Conservation (phyloP, 768 basidiomycete species). For the Cystofilobasidium capitatum region DNA sequence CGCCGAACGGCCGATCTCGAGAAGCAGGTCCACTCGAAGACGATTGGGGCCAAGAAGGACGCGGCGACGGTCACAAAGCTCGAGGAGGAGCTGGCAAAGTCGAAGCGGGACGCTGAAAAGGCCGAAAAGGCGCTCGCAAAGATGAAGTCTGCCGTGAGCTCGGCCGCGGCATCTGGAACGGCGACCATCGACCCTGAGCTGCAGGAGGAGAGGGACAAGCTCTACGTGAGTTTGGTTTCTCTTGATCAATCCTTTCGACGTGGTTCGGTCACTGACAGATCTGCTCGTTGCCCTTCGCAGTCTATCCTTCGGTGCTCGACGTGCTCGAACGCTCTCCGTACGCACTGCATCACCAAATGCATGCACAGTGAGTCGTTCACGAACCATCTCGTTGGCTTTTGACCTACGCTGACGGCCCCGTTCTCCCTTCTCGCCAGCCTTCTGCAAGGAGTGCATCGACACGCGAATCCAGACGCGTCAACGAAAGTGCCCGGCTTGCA, state of each 20-base stretch:
- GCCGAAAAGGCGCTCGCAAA: slow-evolving; percentile 37
- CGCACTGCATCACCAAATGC: slow-evolving; percentile 74
- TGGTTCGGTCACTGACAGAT: background rate
- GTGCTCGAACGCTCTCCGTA: slow-evolving; percentile 66
- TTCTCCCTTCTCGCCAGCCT: slow-evolving; percentile 47
- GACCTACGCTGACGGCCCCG: slow-evolving; percentile 46
- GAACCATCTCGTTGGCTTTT: background rate
- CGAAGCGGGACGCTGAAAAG: slow-evolving; percentile 34
- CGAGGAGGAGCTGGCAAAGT: slow-evolving; percentile 38
- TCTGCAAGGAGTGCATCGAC: slow-evolving; percentile 61
- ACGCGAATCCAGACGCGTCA: slow-evolving; percentile 79
- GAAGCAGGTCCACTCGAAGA: background rate
- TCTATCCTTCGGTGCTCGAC: slow-evolving; percentile 78
- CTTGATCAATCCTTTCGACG: background rate
- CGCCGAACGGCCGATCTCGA: slow-evolving; percentile 32
- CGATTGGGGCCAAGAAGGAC: slow-evolving; percentile 33
- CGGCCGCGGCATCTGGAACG: slow-evolving; percentile 28
- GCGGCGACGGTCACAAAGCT: slow-evolving; percentile 30
- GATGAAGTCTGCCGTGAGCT: slow-evolving; percentile 26
- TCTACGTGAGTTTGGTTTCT: slow-evolving; percentile 32
- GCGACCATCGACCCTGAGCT: slow-evolving; percentile 28
- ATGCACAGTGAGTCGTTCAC: slow-evolving; percentile 69
- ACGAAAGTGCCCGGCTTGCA: slow-evolving; percentile 87
- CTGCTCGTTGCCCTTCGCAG: slow-evolving; percentile 41
- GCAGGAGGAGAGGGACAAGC: slow-evolving; percentile 34